Percentiles rank a stretch among this genome's conserved stretches.
phyloP scores from a whole-genome alignment of 2,329 filamentous ascomycete genomes.

The Trichophyton mentagrophytes region DNA sequence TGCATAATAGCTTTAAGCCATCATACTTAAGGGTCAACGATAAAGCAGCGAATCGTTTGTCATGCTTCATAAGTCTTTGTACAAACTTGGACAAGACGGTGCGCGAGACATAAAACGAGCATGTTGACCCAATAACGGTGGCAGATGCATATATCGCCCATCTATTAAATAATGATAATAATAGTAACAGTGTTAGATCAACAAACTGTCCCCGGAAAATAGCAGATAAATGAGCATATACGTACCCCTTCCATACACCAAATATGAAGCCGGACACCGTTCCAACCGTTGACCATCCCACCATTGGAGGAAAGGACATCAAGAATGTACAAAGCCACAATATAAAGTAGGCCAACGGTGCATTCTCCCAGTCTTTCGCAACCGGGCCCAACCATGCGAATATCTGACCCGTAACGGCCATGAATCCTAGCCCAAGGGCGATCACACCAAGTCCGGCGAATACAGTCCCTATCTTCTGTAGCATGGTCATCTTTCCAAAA shows the following conservation, averaged over 20 bases:
- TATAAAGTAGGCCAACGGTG: conserved; percentile 59
- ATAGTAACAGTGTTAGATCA: conserved; percentile 41
- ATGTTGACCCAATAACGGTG: conserved; percentile 64
- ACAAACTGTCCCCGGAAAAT: conserved; percentile 38
- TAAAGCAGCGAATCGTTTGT: conserved; percentile 79
- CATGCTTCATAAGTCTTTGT: conserved; percentile 62
- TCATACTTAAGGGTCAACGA: conserved; percentile 80
- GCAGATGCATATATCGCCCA: conserved; percentile 75
- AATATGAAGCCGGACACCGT: conserved; percentile 60
- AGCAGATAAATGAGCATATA: conserved; percentile 15
- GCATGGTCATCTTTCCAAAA: conserved; percentile 32
- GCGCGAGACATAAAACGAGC: conserved; percentile 67
- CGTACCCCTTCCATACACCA: conserved; percentile 58
- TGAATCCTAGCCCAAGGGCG: conserved; percentile 51
- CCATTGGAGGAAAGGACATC: conserved; percentile 72
- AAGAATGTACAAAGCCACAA: conserved; percentile 62
- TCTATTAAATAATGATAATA: conserved; percentile 31
- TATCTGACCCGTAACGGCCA: conserved; percentile 67
- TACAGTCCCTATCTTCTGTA: conserved; percentile 50
- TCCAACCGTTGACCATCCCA: conserved; percentile 71
- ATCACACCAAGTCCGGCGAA: conserved; percentile 39
- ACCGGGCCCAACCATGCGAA: conserved; percentile 62
- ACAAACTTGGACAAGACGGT: conserved; percentile 70
- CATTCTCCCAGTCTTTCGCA: conserved; percentile 62
- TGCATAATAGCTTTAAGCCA: conserved; percentile 74